These are phyloP conservation scores for Umbellularia californica DNA, from an alignment of 164 flowering plant genomes.

Conservation along the genomic window DNA sequence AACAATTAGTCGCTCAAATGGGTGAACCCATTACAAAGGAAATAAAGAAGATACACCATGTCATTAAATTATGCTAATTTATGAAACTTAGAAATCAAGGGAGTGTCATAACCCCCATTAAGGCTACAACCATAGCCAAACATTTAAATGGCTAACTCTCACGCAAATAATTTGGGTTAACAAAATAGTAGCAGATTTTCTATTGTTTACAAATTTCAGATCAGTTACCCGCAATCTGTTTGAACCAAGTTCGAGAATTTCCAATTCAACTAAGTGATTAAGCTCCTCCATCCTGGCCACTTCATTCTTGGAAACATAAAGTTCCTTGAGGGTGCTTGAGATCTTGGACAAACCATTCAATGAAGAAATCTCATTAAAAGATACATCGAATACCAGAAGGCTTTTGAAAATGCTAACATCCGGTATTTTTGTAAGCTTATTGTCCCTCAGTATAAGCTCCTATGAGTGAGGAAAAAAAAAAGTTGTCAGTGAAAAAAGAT, in stretches of 20 bases:
- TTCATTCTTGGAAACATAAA: conserved; percentile 96
- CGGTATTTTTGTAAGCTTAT: conserved; percentile 70
- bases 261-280: conserved; percentile 69
- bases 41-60: too few relatives aligned
- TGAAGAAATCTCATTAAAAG: conserved; percentile 89
- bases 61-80: too few relatives aligned
- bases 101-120: too few relatives aligned
- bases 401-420: conserved; percentile 77
- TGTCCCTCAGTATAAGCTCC: conserved; percentile 93
- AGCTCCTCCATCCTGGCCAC: conserved; percentile 89
- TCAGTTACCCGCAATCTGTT: conserved; percentile 77
- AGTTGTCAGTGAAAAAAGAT: too few relatives aligned
- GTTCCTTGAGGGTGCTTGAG: conserved; percentile 77
- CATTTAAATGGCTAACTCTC: too few relatives aligned
- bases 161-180: too few relatives aligned
- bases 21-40: too few relatives aligned
- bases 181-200: too few relatives aligned
- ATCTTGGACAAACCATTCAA: conserved; percentile 59
- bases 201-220: too few relatives aligned
- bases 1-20: too few relatives aligned
- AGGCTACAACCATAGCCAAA: too few relatives aligned
- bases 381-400: conserved; percentile 85
- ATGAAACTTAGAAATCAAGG: too few relatives aligned
- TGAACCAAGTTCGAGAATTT: conserved; percentile 95
- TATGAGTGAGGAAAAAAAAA: conserved; percentile 17